A percentile compares a stretch with the other conserved stretches of the same genome.
Evolutionary conservation across 306 rosid genomes (phyloP).

Genomic region (Fagus crenata): DNA sequence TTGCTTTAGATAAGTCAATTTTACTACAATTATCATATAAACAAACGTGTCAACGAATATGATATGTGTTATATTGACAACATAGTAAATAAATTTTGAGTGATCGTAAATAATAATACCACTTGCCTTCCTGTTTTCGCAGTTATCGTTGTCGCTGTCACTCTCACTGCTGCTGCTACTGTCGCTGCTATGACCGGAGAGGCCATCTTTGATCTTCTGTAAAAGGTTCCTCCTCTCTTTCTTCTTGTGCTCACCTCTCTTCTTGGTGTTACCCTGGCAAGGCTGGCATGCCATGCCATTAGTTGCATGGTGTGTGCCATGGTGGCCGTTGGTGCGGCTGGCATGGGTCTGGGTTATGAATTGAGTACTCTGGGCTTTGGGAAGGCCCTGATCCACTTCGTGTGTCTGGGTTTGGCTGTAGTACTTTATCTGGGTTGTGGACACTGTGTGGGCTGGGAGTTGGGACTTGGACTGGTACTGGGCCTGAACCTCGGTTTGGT

Average conservation of each 20-base stretch:
- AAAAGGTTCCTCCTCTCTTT: neutral
- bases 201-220: slow-evolving; percentile 25
- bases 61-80: neutral
- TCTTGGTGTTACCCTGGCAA: neutral
- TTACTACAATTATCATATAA: neutral
- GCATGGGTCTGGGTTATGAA: neutral
- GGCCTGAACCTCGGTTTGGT: neutral
- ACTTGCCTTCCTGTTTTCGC: slow-evolving; percentile 22
- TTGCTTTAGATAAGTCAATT: too few relatives aligned
- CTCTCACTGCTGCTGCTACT: slow-evolving; percentile 24
- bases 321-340: neutral
- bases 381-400: neutral
- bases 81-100: neutral
- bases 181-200: slow-evolving; percentile 16
- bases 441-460: neutral
- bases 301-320: neutral
- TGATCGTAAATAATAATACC: neutral
- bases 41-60: neutral
- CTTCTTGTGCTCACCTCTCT: slow-evolving; percentile 3
- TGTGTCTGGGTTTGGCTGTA: neutral
- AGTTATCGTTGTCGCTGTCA: neutral
- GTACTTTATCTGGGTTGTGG: neutral
- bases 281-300: neutral
- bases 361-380: neutral
- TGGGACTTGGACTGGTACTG: neutral